Evolutionary conservation across 2,329 filamentous ascomycete genomes (phyloP).

Genomic region (Fusarium miscanthi): DNA sequence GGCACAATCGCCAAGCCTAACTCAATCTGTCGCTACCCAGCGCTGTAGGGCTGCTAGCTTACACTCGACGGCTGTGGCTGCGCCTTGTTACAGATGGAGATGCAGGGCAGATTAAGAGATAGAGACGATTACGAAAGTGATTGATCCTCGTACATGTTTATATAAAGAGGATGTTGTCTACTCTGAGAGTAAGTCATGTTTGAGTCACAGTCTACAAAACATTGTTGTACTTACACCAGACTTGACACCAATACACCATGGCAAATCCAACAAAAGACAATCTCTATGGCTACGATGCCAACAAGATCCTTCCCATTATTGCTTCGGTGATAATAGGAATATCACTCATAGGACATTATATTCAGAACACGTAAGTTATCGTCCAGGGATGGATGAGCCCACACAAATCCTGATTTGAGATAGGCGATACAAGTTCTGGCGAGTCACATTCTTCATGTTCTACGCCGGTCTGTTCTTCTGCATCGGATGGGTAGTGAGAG

Average conservation of each 20-base stretch:
- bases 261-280: conserved; percentile 35
- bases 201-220: neutral
- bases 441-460: conserved; percentile 45
- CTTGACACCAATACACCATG: conserved; percentile 1
- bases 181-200: neutral
- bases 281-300: conserved; percentile 42
- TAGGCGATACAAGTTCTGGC: conserved; percentile 42
- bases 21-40: conserved; percentile 25
- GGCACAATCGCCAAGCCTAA: conserved; percentile 14
- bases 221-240: neutral
- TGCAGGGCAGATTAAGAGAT: neutral
- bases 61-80: conserved; percentile 13
- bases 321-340: conserved; percentile 33
- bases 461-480: conserved; percentile 40
- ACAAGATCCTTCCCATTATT: conserved; percentile 37
- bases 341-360: conserved; percentile 26
- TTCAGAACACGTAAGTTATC: conserved; percentile 33
- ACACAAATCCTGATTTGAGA: neutral
- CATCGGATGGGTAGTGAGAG: conserved; percentile 37
- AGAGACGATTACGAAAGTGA: neutral
- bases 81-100: conserved; percentile 12
- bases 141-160: neutral
- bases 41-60: conserved; percentile 32
- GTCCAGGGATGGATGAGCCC: fast-evolving
- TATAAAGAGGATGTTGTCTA: neutral